Evolutionary conservation across 805 yeast genomes (phyloP).

Genomic region (Saccharomyces eubayanus): DNA sequence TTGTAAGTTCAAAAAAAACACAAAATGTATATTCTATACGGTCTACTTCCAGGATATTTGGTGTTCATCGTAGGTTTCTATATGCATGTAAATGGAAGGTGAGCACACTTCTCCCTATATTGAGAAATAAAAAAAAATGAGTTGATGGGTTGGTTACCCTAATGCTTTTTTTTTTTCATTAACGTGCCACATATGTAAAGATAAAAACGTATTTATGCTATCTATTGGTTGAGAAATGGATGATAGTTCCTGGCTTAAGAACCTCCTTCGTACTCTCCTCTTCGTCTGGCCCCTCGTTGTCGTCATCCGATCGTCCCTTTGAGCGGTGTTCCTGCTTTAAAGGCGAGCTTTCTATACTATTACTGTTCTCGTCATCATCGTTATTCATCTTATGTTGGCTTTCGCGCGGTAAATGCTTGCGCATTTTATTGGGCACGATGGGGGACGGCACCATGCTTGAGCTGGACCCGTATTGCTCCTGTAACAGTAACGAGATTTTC

Average conservation of each 20-base stretch:
- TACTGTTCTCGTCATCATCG: neutral
- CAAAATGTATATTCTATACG: neutral
- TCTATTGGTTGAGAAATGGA: conserved; percentile 14
- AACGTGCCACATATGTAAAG: neutral
- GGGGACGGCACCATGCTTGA: conserved; percentile 27
- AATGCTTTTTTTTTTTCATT: neutral
- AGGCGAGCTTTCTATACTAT: conserved; percentile 17
- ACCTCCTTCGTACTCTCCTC: conserved; percentile 19
- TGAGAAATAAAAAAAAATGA: neutral
- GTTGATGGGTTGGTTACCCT: neutral
- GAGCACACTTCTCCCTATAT: neutral
- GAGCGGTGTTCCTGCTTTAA: conserved; percentile 4
- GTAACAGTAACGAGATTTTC: conserved; percentile 26
- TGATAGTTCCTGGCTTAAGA: conserved; percentile 21
- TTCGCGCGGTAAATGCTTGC: neutral
- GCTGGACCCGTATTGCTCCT: conserved; percentile 29
- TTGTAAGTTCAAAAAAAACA: neutral
- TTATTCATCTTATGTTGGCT: neutral
- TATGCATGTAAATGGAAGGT: neutral
- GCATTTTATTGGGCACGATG: conserved; percentile 1
- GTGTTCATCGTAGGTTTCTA: neutral
- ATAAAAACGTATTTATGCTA: neutral
- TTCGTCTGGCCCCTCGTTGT: conserved; percentile 4
- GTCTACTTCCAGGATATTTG: neutral
- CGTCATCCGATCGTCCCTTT: conserved; percentile 1